Evolutionary conservation across 345 rosid species (phyloP), one percentile per base, ranked within the genome.

Genomic region (Melaleuca quinquenervia): DNA sequence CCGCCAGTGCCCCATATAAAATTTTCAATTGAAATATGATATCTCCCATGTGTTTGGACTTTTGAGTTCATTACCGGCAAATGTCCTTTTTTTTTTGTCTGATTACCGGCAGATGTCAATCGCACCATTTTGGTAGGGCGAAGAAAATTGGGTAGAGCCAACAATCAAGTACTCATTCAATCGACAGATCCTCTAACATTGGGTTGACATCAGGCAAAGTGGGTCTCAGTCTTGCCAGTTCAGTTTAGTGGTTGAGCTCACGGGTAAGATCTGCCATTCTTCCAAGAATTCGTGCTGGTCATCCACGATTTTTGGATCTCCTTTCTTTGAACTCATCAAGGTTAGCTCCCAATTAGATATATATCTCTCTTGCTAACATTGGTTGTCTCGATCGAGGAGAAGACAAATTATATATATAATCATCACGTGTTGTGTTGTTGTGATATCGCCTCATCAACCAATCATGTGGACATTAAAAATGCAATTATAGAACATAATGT

Each of bases 391-490:
- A 41, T 41, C 41, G 41, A 41, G 41, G 41, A 41, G 41, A 41
- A 41, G 4, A 41, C 4, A 41, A 41, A 41, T 41, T 41, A 41
- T 41, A 41, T 41, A 41, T 41, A 41, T 41, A 41, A 41, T 41
- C 7, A 56, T 58, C 70, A 58, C 32, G 11, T 58, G 70, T n/a
- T 8, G n/a, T 58, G 32, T n/a, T n/a, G 4, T 1, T 0, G 16
- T n/a, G 8, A 12, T n/a, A 3, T n/a, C 0, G 2, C 2, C 2
- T 58, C 32, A 58, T 58, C 32, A 58, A n/a, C n/a, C 18, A 0
- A n/a, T 58, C 8, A 12, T 58, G 70, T 58, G 32, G 36, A 58
- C 36, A n/a, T n/a, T 12, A 58, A 12, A 58, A 58, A 12, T 58
- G 29, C 27, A 58, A 12, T n/a, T 27, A 13, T 58, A 0, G 0